phyloP scores from a whole-genome alignment of 1,284 basidiomycete genomes.

The Sanguinoderma infundibulare region DNA sequence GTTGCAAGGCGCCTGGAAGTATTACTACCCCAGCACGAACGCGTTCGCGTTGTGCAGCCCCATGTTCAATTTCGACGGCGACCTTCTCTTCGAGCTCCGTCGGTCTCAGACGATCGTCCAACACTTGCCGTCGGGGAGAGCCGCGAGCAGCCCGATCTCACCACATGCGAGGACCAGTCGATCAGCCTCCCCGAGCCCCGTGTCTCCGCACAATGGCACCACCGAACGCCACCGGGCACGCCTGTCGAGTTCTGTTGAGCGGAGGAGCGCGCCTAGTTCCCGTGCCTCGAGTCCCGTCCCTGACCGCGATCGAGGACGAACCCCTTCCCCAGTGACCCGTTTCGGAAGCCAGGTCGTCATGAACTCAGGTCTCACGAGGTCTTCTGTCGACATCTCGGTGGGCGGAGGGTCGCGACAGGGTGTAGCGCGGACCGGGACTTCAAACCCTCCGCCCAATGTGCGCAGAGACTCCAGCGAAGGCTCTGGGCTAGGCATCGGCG shows the following conservation, averaged over 20 bases:
- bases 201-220: background rate
- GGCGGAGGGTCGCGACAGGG: background rate
- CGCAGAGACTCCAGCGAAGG: background rate
- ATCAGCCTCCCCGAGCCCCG: background rate
- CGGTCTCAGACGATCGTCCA: slow-evolving; percentile 10
- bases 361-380: background rate
- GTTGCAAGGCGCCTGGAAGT: slow-evolving; percentile 37
- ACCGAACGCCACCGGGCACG: background rate
- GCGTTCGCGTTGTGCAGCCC: slow-evolving; percentile 36
- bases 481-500: background rate
- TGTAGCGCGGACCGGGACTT: background rate
- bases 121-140: background rate
- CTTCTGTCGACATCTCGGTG: background rate
- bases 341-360: background rate
- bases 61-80: slow-evolving; percentile 36
- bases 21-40: slow-evolving; percentile 30
- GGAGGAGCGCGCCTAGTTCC: background rate
- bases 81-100: slow-evolving; percentile 38
- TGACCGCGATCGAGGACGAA: background rate
- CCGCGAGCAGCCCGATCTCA: background rate
- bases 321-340: background rate
- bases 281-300: background rate
- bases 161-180: background rate
- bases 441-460: background rate
- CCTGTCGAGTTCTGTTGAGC: background rate